These are phyloP conservation scores for Neurospora sp. DNA, from an alignment of 495 filamentous ascomycete genomes.

Conservation along the genomic window DNA sequence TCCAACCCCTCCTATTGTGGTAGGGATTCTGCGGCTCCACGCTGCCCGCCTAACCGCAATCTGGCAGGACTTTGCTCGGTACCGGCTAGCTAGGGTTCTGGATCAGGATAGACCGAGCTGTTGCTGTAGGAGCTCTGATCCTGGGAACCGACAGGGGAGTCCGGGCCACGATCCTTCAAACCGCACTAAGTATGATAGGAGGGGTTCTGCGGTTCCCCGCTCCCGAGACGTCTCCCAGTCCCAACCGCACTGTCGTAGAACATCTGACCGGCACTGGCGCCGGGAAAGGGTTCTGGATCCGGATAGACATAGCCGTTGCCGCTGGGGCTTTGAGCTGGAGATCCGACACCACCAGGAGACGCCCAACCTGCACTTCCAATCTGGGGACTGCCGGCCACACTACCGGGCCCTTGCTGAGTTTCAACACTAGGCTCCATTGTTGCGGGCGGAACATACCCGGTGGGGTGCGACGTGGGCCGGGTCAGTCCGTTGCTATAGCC, in stretches of 20 bases:
- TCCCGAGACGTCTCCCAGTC: conserved; percentile 52
- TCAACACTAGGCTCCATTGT: conserved; percentile 83
- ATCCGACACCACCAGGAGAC: conserved; percentile 57
- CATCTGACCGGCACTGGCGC: conserved; percentile 45
- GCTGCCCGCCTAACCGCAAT: not conserved
- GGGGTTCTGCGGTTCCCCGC: conserved; percentile 55
- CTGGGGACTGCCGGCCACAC: conserved; percentile 61
- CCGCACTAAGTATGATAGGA: conserved; percentile 36
- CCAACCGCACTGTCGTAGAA: conserved; percentile 53
- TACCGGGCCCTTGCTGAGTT: conserved; percentile 56
- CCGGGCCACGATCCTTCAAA: conserved; percentile 21
- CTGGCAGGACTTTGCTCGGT: not conserved
- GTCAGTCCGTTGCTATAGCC: conserved; percentile 46
- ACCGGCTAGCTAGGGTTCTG: not conserved
- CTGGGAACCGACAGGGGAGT: conserved; percentile 30
- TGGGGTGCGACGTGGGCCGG: conserved; percentile 66
- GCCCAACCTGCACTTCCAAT: conserved; percentile 65
- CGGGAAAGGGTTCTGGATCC: conserved; percentile 53
- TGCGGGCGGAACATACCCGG: conserved; percentile 67
- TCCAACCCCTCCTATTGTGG: not conserved
- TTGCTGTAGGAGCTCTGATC: conserved; percentile 5
- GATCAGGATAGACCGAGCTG: not conserved
- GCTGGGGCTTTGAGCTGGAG: conserved; percentile 48
- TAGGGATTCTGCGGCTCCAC: not conserved
- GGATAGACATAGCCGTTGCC: conserved; percentile 58